Conservation (phyloP, 169 alveolate species). For the Eimeria maxima region DNA sequence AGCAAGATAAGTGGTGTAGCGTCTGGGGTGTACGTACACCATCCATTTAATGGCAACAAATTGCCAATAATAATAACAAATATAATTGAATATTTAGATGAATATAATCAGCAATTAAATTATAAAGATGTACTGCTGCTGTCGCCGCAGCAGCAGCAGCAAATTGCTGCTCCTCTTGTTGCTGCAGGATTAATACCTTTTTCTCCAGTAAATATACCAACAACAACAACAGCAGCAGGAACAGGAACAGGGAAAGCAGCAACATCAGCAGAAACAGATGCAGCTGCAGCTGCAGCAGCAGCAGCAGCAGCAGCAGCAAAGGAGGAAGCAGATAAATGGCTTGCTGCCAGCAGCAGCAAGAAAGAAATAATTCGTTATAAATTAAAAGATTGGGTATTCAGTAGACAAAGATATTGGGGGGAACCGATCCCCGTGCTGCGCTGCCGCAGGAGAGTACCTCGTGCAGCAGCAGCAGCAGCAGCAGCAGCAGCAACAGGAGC, state of each 20-base stretch:
- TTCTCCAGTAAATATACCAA: background rate
- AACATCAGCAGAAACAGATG: background rate
- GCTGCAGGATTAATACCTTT: constrained; percentile 49
- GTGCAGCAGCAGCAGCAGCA: constrained; percentile 14
- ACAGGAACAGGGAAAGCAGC: background rate
- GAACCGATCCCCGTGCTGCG: constrained; percentile 95
- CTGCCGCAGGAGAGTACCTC: too few species aligned
- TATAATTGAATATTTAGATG: background rate
- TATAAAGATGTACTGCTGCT: background rate
- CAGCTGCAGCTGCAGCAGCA: background rate
- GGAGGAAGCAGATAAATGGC: background rate
- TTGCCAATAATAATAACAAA: constrained; percentile 3
- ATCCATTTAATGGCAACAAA: background rate
- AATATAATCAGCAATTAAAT: background rate
- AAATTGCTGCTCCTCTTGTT: constrained; percentile 46
- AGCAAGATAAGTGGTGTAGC: background rate
- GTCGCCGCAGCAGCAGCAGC: constrained; percentile 27
- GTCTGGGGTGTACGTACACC: constrained; percentile 30
- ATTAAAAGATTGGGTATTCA: constrained; percentile 95
- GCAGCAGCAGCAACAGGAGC: constrained; percentile 23
- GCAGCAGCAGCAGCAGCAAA: background rate
- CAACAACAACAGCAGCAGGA: background rate
- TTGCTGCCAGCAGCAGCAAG: background rate
- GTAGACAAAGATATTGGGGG: constrained; percentile 97
- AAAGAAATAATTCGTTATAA: constrained; percentile 76